Conservation (phyloP, 2,329 filamentous ascomycete species). For the Xylaria sp. region DNA sequence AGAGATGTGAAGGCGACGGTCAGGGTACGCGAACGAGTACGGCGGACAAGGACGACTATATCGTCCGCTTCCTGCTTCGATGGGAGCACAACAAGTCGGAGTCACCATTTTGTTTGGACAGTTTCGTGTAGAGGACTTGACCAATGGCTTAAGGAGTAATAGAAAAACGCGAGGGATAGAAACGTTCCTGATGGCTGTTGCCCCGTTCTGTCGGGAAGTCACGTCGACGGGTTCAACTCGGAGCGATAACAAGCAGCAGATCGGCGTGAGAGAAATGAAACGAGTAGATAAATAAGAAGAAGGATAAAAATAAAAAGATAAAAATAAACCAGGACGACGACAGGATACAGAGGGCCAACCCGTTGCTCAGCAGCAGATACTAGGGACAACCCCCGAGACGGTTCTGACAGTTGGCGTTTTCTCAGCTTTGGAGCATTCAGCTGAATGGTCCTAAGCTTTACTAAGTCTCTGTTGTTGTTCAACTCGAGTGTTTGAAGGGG, state of each 20-base stretch:
- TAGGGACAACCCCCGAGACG: slow-evolving; percentile 32
- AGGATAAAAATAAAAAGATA: slow-evolving; percentile 11
- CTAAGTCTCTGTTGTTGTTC: slow-evolving; percentile 48
- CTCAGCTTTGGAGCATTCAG: slow-evolving; percentile 44
- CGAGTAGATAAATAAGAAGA: background rate
- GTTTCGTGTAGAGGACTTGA: slow-evolving; percentile 37
- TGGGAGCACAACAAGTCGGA: slow-evolving; percentile 53
- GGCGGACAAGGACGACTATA: slow-evolving; percentile 55
- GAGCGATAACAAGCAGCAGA: slow-evolving; percentile 42
- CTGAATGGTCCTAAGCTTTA: slow-evolving; percentile 46
- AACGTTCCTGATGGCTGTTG: slow-evolving; percentile 41
- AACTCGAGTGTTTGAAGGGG: slow-evolving; percentile 51
- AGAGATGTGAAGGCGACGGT: slow-evolving; percentile 54
- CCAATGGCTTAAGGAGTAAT: slow-evolving; percentile 38
- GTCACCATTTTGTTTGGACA: slow-evolving; percentile 55
- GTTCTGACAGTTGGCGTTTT: slow-evolving; percentile 40
- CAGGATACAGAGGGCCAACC: slow-evolving; percentile 1
- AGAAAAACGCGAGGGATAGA: slow-evolving; percentile 8
- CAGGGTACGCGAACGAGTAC: slow-evolving; percentile 52
- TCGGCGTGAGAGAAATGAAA: slow-evolving; percentile 3
- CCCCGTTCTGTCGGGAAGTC: slow-evolving; percentile 41
- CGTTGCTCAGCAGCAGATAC: slow-evolving; percentile 29
- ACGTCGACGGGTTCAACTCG: slow-evolving; percentile 45
- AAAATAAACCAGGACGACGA: slow-evolving; percentile 14
- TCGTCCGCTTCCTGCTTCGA: slow-evolving; percentile 52